Base-by-base conservation (phyloP, 1,139 yeast species). In the Yamadazyma friedrichii region DNA sequence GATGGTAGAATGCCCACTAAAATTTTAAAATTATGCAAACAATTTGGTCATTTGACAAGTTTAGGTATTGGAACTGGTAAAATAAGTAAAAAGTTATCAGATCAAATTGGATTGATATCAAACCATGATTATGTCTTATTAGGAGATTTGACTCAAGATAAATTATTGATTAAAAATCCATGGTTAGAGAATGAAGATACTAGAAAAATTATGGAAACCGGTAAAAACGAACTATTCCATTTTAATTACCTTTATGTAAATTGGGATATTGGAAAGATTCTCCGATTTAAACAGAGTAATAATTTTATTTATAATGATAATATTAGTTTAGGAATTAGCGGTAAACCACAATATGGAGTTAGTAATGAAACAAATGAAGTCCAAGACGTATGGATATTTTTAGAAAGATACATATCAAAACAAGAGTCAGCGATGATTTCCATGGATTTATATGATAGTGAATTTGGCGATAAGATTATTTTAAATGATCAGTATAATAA, bases 41-140 rank as follows among this genome's bases (percentile, higher is more conserved):
- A 58, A 38, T 52, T 67, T 42, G 51, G 48, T 38, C 51, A 46
- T 15, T 56, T 51, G 11, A 27, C 38, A 35, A 40, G 38, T 3
- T 45, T 87, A 22, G 88, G 93, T 2, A 48, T 86, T 1, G 96
- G 96, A 0, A 84, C 95, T 0, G 87, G 84, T 0, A 55, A 60
- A 11, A 52, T 77, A 11, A 65, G 76, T 15, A 52, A 52, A n/a
- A 59, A 57, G 25, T 68, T 76, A 28, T 59, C 74, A 1, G 43
- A 48, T 1, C 59, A 64, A 9, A 54, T 66, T 24, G 67, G 70
- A 1, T 59, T 86, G 28, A 67, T 79, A 2, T 64, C 82, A 2
- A 71, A 76, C 33, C 96, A 88, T 60, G 96, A 88, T 58, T 88
- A 88, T 54, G 74, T 86, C 3, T 16, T 50, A 15, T 12, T 47